A percentile compares a stretch with the other conserved stretches of the same genome.
Conservation (phyloP, 331 rosid genomes). For the Malus hybrid region DNA sequence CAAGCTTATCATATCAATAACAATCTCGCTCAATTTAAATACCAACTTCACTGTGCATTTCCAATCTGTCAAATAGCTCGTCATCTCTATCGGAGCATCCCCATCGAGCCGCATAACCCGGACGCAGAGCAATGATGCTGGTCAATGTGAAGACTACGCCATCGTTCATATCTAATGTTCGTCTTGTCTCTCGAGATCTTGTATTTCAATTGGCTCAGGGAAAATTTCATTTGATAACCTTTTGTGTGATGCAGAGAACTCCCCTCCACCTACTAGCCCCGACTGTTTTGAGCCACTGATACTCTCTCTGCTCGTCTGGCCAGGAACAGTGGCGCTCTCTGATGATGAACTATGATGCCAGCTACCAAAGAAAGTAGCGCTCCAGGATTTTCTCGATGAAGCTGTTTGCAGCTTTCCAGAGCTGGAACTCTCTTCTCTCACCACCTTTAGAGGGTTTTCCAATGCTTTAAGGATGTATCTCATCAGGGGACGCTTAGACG, state of each 20-base stretch:
- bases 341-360: conserved; percentile 79
- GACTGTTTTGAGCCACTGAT: conserved; percentile 50
- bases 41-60: neutral
- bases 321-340: conserved; percentile 40
- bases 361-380: conserved; percentile 72
- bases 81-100: neutral
- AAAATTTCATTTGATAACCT: conserved; percentile 76
- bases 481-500: conserved; percentile 80
- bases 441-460: conserved; percentile 91
- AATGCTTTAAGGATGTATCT: conserved; percentile 75
- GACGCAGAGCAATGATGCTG: neutral
- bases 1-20: conserved; percentile 3
- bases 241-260: conserved; percentile 69
- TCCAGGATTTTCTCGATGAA: conserved; percentile 85
- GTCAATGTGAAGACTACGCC: neutral
- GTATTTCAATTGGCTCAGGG: conserved; percentile 78
- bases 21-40: neutral
- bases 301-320: conserved; percentile 39
- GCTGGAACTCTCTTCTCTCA: conserved; percentile 68
- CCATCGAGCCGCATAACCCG: neutral
- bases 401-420: conserved; percentile 68
- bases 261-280: conserved; percentile 54
- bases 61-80: neutral
- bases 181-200: conserved; percentile 48
- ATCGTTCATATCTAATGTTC: conserved; percentile 20